phyloP scores from a whole-genome alignment of 2,329 filamentous ascomycete genomes.

The Macroventuria anomochaeta region DNA sequence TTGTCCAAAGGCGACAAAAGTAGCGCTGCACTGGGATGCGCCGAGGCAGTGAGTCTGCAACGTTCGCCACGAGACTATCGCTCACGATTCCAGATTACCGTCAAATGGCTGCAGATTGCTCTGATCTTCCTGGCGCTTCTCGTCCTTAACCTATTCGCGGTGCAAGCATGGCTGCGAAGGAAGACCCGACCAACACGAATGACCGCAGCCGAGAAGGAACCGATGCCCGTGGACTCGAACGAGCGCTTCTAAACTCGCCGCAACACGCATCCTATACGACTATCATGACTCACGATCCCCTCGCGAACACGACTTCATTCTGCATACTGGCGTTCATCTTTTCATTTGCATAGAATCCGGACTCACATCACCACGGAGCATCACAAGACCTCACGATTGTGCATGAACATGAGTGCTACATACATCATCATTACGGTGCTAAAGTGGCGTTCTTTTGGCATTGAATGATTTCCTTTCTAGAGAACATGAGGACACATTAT shows the following conservation, averaged over 20 bases:
- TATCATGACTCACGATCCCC: constrained; percentile 7
- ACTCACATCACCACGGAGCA: not conserved
- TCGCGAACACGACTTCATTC: not conserved
- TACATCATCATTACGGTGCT: not conserved
- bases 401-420: not conserved
- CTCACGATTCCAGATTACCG: constrained; percentile 24
- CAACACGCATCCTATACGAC: not conserved
- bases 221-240: constrained; percentile 7
- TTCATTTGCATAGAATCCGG: not conserved
- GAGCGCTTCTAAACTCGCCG: not conserved
- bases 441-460: not conserved
- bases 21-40: constrained; percentile 31
- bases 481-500: not conserved
- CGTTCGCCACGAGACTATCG: not conserved
- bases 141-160: constrained; percentile 30
- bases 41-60: constrained; percentile 32
- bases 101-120: constrained; percentile 41
- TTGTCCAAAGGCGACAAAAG: constrained; percentile 19
- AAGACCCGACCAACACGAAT: constrained; percentile 23
- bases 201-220: constrained; percentile 7
- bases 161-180: constrained; percentile 32
- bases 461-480: not conserved
- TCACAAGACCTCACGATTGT: not conserved
- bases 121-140: constrained; percentile 27
- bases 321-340: constrained; percentile 8